Base-by-base conservation (phyloP, 495 filamentous ascomycete species). In the Hypoxylon trugodes region DNA sequence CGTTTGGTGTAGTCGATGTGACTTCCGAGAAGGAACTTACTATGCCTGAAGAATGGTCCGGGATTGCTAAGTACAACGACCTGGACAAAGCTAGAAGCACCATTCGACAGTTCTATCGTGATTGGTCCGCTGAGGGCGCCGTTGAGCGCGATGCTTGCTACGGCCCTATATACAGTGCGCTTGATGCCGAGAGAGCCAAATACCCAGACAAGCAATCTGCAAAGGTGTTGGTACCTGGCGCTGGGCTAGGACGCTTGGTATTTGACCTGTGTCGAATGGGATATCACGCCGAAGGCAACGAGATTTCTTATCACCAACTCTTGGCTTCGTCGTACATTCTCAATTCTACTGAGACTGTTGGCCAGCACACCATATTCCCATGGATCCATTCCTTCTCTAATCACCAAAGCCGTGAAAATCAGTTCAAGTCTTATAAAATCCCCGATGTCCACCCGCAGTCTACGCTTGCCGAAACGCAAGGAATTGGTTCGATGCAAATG, bases 271-370 rank as follows among this genome's bases (percentile, higher is more conserved):
- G 87, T 66, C 75, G 75, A n/a, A 81, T 78, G 4, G 95, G 95
- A 10, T 96, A 86, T 74, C 72, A 81, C 0, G 82, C 85, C 1
- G 92, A 98, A 71, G 95, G 96, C 9, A 98, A 98, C 61, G 95
- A 98, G 77, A 93, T 98, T 61, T 96, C 91, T 12, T 97, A 94
- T 65, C 95, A 98, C 72, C 90, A 94, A 68, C 82, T 97, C 8
- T 76, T 98, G 53, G 93, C 92, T 9, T 92, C 89, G 54, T 90
- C 87, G 22, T 96, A 92, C 79, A 81, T 97, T 8, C 82, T 98
- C 7, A 98, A 98, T 67, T 72, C 67, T 19, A 80, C 76, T 59
- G 69, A 75, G 21, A 55, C 51, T 6, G 74, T 72, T n/a, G 73
- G 72, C 7, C 67, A 72, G 41, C 86, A 91, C 70, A 90, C 85